A percentile compares a stretch with the other conserved stretches of the same genome.
Conservation (phyloP, 169 alveolate species). For the Besnoitia besnoiti region DNA sequence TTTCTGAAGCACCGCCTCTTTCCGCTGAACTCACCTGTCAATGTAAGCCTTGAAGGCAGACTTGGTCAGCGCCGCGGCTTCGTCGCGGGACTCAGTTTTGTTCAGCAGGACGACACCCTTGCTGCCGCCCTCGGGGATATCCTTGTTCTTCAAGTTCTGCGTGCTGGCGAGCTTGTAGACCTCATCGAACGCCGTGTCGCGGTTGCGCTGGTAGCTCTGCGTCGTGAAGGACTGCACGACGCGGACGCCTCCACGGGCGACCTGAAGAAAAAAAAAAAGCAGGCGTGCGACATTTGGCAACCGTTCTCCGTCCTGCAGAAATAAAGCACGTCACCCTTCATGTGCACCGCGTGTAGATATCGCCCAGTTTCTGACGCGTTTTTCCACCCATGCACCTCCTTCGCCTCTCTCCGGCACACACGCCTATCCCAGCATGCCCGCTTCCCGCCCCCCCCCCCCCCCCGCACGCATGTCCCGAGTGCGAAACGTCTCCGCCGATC, state of each 20-base stretch:
- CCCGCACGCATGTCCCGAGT: too few species aligned
- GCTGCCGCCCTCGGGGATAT: slow-evolving; percentile 86
- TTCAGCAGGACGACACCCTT: slow-evolving; percentile 84
- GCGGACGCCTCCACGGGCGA: slow-evolving; percentile 86
- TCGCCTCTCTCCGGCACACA: too few species aligned
- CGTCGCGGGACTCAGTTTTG: slow-evolving; percentile 37
- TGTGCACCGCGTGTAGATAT: too few species aligned
- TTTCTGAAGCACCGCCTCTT: neutral
- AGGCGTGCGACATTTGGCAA: too few species aligned
- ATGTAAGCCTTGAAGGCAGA: slow-evolving; percentile 78
- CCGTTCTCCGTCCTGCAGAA: too few species aligned
- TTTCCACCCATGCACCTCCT: too few species aligned
- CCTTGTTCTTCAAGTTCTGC: slow-evolving; percentile 84
- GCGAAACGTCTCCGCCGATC: too few species aligned
- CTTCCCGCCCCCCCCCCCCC: too few species aligned
- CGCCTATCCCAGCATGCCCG: too few species aligned
- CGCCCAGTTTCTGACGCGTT: too few species aligned
- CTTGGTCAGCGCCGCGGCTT: slow-evolving; percentile 45
- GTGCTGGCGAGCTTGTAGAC: slow-evolving; percentile 83
- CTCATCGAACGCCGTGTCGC: slow-evolving; percentile 81
- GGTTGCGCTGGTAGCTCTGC: slow-evolving; percentile 76
- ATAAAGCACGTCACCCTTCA: too few species aligned
- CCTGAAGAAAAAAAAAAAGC: neutral
- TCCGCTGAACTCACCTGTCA: slow-evolving; percentile 64
- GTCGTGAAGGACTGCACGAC: slow-evolving; percentile 77